phyloP scores from a whole-genome alignment of 257 asterid genomes.

The Solanum habrochaites region DNA sequence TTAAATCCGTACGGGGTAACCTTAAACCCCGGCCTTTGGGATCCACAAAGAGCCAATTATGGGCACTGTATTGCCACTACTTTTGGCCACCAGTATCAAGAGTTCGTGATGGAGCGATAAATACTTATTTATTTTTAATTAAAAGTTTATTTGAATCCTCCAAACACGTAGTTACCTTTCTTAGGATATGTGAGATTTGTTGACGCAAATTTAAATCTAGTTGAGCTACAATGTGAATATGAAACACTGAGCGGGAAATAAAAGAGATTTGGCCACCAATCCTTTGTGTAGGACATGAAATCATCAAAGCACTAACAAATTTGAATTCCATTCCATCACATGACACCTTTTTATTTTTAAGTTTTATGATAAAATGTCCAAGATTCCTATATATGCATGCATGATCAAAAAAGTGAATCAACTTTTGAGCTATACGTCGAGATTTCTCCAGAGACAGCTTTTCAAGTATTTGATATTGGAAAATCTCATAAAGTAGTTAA shows the following conservation, averaged over 20 bases:
- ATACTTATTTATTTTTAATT: too few relatives aligned
- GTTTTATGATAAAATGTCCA: background rate
- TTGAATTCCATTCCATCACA: background rate
- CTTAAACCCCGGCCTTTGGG: slow-evolving; percentile 31
- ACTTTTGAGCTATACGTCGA: slow-evolving; percentile 11
- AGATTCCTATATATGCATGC: slow-evolving; percentile 12
- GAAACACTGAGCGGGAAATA: too few relatives aligned
- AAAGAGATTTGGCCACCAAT: background rate
- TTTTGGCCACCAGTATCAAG: background rate
- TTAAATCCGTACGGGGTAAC: background rate
- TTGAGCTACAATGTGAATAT: too few relatives aligned
- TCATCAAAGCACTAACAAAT: background rate
- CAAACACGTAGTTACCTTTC: too few relatives aligned
- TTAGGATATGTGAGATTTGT: too few relatives aligned
- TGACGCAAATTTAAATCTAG: too few relatives aligned
- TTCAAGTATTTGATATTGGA: background rate
- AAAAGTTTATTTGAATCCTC: too few relatives aligned
- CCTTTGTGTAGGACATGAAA: background rate
- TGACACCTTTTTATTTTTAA: background rate
- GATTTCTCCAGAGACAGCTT: slow-evolving; percentile 13
- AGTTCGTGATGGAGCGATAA: too few relatives aligned
- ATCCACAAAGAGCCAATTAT: slow-evolving; percentile 14
- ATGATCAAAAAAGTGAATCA: slow-evolving; percentile 4
- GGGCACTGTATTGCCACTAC: background rate
- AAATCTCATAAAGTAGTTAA: background rate